Evolutionary conservation across 1,284 basidiomycete genomes (phyloP).

Genomic region (Schizopora paradoxa): DNA sequence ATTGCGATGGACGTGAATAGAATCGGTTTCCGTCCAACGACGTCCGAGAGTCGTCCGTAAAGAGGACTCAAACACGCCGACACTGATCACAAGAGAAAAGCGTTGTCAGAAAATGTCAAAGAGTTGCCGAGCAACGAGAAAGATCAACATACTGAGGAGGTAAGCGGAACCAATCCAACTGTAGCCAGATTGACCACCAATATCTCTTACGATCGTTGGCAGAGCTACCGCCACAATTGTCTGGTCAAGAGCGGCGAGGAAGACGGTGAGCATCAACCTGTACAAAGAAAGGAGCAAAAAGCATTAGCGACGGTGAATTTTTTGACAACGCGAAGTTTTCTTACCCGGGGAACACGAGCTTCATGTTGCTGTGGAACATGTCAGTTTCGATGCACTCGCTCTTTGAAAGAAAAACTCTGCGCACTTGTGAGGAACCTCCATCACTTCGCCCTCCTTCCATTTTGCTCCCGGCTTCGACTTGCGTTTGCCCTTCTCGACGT

Average conservation of each 20-base stretch:
- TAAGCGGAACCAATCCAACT: slow-evolving; percentile 29
- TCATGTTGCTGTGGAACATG: slow-evolving; percentile 14
- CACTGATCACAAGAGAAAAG: background rate
- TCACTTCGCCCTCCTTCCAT: slow-evolving; percentile 14
- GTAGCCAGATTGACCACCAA: slow-evolving; percentile 28
- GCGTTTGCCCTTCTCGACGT: slow-evolving; percentile 9
- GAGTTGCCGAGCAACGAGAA: slow-evolving; percentile 1
- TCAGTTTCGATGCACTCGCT: background rate
- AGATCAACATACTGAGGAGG: slow-evolving; percentile 30
- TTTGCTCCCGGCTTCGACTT: slow-evolving; percentile 8
- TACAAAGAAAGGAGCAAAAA: background rate
- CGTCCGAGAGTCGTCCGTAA: slow-evolving; percentile 31
- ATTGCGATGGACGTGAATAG: slow-evolving; percentile 28
- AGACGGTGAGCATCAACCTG: slow-evolving; percentile 22
- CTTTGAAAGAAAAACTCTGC: background rate
- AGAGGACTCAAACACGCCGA: slow-evolving; percentile 24
- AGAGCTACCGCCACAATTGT: slow-evolving; percentile 30
- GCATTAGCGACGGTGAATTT: background rate
- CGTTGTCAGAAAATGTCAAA: background rate
- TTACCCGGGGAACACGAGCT: slow-evolving; percentile 18
- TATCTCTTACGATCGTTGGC: slow-evolving; percentile 27
- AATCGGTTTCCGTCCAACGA: slow-evolving; percentile 27
- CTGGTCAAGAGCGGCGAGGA: slow-evolving; percentile 33
- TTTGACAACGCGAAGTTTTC: background rate
- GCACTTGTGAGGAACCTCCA: slow-evolving; percentile 17